Evolutionary conservation across 768 basidiomycete genomes (phyloP), one percentile per base, ranked within the genome.

Genomic region (Lactifluus rugatus): DNA sequence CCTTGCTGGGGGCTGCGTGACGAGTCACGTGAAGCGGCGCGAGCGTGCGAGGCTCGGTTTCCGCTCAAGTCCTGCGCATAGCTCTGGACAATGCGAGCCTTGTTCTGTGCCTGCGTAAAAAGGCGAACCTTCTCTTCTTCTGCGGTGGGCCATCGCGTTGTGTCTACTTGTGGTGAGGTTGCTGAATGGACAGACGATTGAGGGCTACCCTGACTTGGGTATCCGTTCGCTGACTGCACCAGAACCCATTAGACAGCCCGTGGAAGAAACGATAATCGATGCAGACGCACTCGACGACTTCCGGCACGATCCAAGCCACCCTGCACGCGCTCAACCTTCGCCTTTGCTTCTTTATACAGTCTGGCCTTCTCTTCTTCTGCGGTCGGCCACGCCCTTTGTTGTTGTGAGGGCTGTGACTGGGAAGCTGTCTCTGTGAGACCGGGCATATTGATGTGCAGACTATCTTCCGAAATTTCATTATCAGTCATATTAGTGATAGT

Each of bases 91-190:
- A 75, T 76, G 55, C 74, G 76, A 2, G 82, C 89, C n/a, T 78
- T 82, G 1, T 78, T 80, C 65, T 84, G 83, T 0, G 89, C 87
- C 49, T 81, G 68, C 50, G 85, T 74, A 69, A 78, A 89, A n/a
- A 89, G 67, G n/a, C 78, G 75, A 1, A 78, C 70, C 65, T 92
- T 91, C 67, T 92, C 89, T 55, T 83, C 80, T 69, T 89, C 89
- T 0, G 90, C 87, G 1, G 83, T 78, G 7, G 74, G 74, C 86
- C 85, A 90, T 39, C 69, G 68, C 31, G 53, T 55, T 19, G 58
- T 13, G 28, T 52, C 44, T 21, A 54, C 32, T 11, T 62, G 54
- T 23, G 54, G 48, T 28, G 48, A n/a, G 21, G 42, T 10, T 19
- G 49, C 36, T 47, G 62, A 60, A 32, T 58, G 60, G 62, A 21